Evolutionary conservation across 768 basidiomycete genomes (phyloP).

Genomic region (Clavaria fumosa): DNA sequence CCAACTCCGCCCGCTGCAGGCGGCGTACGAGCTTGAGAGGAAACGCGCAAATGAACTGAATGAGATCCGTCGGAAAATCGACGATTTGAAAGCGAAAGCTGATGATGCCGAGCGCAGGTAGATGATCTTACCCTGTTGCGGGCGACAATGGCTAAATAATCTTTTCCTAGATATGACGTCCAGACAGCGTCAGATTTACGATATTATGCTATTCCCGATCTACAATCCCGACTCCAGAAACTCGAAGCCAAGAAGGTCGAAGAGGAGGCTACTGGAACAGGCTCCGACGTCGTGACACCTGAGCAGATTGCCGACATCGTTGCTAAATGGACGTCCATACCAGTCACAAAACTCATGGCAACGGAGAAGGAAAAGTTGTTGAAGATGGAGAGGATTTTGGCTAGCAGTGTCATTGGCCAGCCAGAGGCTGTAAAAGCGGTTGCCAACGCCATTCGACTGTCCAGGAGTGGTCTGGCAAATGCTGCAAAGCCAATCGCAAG

Average conservation of each 20-base stretch:
- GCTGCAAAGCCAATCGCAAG: conserved; percentile 79
- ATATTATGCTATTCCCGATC: conserved; percentile 85
- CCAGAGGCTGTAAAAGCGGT: conserved; percentile 84
- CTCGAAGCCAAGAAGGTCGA: conserved; percentile 56
- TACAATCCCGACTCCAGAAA: conserved; percentile 49
- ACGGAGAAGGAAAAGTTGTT: conserved; percentile 83
- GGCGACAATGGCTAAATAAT: conserved; percentile 8
- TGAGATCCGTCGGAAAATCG: conserved; percentile 61
- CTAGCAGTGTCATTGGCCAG: conserved; percentile 74
- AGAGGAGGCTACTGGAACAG: conserved; percentile 41
- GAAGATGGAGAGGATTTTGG: conserved; percentile 72
- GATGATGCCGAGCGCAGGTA: conserved; percentile 85
- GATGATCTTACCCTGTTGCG: background rate
- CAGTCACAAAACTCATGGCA: conserved; percentile 75
- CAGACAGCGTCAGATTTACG: conserved; percentile 74
- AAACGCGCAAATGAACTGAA: conserved; percentile 68
- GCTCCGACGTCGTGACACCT: conserved; percentile 59
- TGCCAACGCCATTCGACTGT: conserved; percentile 84
- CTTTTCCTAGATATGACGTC: conserved; percentile 40
- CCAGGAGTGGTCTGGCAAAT: conserved; percentile 87
- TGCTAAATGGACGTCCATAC: conserved; percentile 84
- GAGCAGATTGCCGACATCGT: conserved; percentile 94
- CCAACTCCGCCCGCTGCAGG: conserved; percentile 63
- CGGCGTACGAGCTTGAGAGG: conserved; percentile 82
- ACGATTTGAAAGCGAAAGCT: conserved; percentile 81